phyloP scores from a whole-genome alignment of 106 monocot genomes.

The Dendrobium catenatum region DNA sequence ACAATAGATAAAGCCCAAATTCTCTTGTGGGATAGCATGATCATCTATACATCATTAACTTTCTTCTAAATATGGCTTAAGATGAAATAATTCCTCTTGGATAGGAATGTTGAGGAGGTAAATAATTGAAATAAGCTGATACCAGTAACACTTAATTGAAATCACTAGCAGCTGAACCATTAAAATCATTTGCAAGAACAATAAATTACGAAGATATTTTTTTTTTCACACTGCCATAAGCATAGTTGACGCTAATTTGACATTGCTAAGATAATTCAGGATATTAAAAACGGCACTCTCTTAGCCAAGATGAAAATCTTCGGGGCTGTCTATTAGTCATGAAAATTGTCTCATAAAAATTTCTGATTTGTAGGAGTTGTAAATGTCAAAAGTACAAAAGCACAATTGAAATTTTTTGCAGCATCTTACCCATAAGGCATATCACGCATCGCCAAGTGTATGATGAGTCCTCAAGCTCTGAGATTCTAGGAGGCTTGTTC shows the following conservation, averaged over 20 bases:
- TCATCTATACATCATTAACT: no score
- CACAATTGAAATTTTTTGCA: neutral
- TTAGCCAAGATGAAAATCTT: neutral
- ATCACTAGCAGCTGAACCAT: neutral
- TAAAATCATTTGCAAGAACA: neutral
- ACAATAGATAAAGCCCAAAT: no score
- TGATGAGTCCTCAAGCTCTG: constrained; percentile 74
- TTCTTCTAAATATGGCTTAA: neutral
- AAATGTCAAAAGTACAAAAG: neutral
- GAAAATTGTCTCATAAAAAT: neutral
- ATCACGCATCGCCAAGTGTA: constrained; percentile 59
- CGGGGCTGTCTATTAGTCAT: neutral
- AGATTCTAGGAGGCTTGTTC: constrained; percentile 60
- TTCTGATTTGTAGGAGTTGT: neutral
- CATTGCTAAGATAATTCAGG: neutral
- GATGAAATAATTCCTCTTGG: neutral
- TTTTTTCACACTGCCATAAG: neutral
- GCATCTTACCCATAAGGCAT: constrained; percentile 59
- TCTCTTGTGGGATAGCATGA: no score
- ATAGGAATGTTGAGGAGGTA: neutral
- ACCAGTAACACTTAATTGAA: neutral
- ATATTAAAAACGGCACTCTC: neutral
- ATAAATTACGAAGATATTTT: neutral
- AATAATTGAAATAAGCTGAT: neutral
- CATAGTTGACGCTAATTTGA: neutral